phyloP scores from a whole-genome alignment of 257 asterid species.

The Dorcoceras hygrometricum region DNA sequence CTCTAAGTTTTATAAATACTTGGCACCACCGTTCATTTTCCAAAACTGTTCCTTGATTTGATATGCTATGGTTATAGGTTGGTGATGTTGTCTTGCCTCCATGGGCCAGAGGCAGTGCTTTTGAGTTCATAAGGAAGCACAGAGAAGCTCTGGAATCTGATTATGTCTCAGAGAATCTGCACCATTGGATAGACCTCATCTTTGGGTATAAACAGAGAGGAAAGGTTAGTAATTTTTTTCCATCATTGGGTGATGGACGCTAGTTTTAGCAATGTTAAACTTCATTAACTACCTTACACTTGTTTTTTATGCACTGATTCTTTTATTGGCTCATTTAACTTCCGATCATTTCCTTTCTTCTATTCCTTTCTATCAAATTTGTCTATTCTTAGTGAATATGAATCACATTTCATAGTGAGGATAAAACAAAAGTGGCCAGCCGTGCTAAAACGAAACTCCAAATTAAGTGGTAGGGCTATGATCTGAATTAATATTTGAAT shows the following conservation, averaged over 20 bases:
- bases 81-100: constrained; percentile 90
- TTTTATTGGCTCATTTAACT: not conserved
- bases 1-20: constrained; percentile 23
- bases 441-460: not conserved
- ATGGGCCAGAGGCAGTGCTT: constrained; percentile 90
- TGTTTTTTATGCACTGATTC: not conserved
- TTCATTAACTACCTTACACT: constrained; percentile 6
- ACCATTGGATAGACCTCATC: constrained; percentile 99
- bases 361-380: constrained; percentile 2
- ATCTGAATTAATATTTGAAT: constrained; percentile 11
- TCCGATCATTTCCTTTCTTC: not conserved
- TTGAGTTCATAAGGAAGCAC: constrained; percentile 90
- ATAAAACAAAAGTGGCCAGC: too few relatives aligned
- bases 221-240: constrained; percentile 54
- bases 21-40: constrained; percentile 8
- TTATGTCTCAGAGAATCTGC: constrained; percentile 93
- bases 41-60: not conserved
- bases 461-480: not conserved
- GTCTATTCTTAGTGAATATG: not conserved
- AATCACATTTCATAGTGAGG: not conserved
- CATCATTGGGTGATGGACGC: constrained; percentile 8
- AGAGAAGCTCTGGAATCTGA: constrained; percentile 98
- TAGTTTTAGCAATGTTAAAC: constrained; percentile 10
- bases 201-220: constrained; percentile 97
- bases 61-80: constrained; percentile 56